Conservation (phyloP, 495 filamentous ascomycete genomes). For the Sphaerosporella brunnea region DNA sequence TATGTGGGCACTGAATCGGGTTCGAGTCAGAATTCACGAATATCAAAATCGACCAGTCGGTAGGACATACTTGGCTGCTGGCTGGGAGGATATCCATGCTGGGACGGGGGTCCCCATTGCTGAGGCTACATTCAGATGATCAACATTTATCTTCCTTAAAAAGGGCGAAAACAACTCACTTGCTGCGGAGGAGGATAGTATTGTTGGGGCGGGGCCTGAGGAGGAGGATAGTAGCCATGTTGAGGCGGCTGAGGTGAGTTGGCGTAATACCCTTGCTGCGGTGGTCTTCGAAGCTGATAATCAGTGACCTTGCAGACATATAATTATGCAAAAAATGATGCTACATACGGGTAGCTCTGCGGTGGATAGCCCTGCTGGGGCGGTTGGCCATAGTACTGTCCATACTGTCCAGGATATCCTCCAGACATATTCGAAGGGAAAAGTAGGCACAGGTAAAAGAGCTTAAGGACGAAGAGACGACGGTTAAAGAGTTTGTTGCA, state of each 20-base stretch:
- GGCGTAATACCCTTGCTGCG: neutral
- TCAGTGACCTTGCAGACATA: too few relatives aligned
- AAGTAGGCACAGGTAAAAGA: too few relatives aligned
- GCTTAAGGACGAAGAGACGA: too few relatives aligned
- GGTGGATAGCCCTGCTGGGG: constrained; percentile 2
- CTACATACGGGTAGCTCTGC: constrained; percentile 7
- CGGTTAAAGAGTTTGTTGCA: too few relatives aligned
- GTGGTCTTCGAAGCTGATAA: too few relatives aligned
- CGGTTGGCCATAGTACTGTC: neutral
- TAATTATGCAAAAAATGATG: too few relatives aligned
- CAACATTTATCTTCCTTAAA: neutral
- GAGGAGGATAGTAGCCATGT: constrained; percentile 8
- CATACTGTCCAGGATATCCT: constrained; percentile 9
- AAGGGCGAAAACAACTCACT: neutral
- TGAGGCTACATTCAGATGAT: neutral
- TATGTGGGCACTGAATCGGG: constrained; percentile 14
- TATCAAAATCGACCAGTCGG: neutral
- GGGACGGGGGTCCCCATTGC: constrained; percentile 9
- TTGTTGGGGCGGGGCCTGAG: constrained; percentile 7
- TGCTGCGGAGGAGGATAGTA: constrained; percentile 22
- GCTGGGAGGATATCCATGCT: constrained; percentile 15
- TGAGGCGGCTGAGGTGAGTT: neutral
- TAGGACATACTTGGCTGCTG: constrained; percentile 18
- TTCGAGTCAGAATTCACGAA: constrained; percentile 4
- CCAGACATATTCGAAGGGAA: constrained; percentile 5